Evolutionary conservation across 805 yeast genomes (phyloP).

Genomic region (Ogataea pini): DNA sequence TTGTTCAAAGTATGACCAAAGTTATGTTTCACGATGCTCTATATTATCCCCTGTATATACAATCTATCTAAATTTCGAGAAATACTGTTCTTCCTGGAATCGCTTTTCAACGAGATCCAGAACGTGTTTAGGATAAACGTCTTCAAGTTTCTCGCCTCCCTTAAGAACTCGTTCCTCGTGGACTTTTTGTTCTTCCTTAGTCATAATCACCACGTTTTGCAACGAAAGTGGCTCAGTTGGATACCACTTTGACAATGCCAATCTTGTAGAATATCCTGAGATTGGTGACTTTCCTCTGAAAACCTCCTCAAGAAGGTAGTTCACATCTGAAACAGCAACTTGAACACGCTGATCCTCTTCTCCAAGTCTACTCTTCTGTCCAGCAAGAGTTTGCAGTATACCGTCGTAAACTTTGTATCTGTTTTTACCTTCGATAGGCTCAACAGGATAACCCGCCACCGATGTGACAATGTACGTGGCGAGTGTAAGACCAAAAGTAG

Average conservation of each 20-base stretch:
- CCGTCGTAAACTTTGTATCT: constrained; percentile 84
- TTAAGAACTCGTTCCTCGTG: constrained; percentile 78
- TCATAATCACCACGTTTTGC: constrained; percentile 84
- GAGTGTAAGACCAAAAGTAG: constrained; percentile 87
- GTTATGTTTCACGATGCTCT: not conserved
- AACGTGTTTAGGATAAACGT: constrained; percentile 64
- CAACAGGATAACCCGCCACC: constrained; percentile 86
- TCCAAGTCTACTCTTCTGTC: constrained; percentile 81
- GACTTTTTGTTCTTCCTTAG: constrained; percentile 77
- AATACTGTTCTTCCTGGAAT: constrained; percentile 74
- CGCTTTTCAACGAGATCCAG: constrained; percentile 59
- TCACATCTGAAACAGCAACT: constrained; percentile 67
- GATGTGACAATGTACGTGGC: constrained; percentile 80
- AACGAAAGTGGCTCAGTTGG: constrained; percentile 60
- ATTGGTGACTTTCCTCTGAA: constrained; percentile 91
- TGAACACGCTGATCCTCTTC: constrained; percentile 75
- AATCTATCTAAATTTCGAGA: constrained; percentile 52
- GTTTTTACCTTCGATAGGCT: constrained; percentile 88
- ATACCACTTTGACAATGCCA: constrained; percentile 85
- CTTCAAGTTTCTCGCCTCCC: constrained; percentile 62
- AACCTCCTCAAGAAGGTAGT: constrained; percentile 85
- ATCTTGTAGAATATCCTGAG: constrained; percentile 76
- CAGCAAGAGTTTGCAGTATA: constrained; percentile 78
- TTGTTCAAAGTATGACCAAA: not conserved
- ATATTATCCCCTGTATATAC: constrained; percentile 9